Conservation (phyloP, 2,329 filamentous ascomycete genomes). For the Ophiostoma sp. region DNA sequence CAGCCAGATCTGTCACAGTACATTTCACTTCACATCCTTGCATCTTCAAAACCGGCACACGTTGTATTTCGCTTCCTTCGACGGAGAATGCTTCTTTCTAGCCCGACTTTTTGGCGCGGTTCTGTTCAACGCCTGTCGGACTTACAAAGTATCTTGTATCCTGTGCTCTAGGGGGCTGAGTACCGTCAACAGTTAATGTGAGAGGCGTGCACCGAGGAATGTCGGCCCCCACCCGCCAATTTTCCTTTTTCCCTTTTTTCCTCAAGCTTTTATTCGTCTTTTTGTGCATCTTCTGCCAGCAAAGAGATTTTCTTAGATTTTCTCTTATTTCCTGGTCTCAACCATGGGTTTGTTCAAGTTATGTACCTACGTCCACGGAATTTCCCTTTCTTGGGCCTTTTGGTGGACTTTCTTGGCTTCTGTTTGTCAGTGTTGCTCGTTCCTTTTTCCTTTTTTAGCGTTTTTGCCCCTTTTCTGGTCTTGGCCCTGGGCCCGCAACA, state of each 20-base stretch:
- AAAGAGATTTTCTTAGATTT: not conserved
- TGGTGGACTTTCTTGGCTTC: not conserved
- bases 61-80: not conserved
- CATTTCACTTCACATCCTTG: not conserved
- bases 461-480: not conserved
- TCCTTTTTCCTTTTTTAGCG: not conserved
- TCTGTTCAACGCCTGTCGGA: not conserved
- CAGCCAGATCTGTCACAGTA: not conserved
- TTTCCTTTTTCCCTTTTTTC: not conserved
- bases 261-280: not conserved
- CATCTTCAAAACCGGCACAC: not conserved
- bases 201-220: not conserved
- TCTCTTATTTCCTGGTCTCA: not conserved
- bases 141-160: not conserved
- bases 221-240: not conserved
- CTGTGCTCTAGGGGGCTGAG: constrained; percentile 10
- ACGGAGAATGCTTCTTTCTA: constrained; percentile 4
- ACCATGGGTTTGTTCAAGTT: not conserved
- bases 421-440: not conserved
- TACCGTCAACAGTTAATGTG: not conserved
- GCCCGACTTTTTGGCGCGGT: not conserved
- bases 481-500: not conserved
- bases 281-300: not conserved
- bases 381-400: not conserved
- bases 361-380: not conserved